phyloP scores from a whole-genome alignment of 192 early-diverging fungal genomes.

The Mortierella alpina region DNA sequence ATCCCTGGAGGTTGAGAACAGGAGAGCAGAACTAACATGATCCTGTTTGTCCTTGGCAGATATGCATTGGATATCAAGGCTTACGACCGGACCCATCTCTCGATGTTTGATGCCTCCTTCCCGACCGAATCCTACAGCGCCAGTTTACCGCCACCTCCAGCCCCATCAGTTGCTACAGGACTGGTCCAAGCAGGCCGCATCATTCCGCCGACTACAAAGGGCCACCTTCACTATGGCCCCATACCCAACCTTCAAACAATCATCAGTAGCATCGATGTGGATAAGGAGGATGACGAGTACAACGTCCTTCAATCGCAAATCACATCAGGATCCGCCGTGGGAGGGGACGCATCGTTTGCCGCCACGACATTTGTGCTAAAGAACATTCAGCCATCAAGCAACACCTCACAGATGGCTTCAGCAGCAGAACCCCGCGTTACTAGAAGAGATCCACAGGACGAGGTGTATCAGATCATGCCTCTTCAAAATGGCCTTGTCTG shows the following conservation, averaged over 20 bases:
- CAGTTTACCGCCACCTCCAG: slow-evolving; percentile 37
- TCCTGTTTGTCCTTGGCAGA: neutral
- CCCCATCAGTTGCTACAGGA: slow-evolving; percentile 14
- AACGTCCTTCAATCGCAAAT: slow-evolving; percentile 7
- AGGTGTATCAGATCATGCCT: slow-evolving; percentile 32
- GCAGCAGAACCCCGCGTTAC: neutral
- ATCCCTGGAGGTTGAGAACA: no score
- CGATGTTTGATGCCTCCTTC: slow-evolving; percentile 42
- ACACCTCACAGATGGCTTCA: neutral
- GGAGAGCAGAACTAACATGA: neutral
- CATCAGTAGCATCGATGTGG: slow-evolving; percentile 38
- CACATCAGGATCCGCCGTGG: neutral
- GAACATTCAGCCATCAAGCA: neutral
- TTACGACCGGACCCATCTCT: slow-evolving; percentile 38
- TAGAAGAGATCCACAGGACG: slow-evolving; percentile 1
- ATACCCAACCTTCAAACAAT: slow-evolving; percentile 28
- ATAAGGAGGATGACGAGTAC: slow-evolving; percentile 42
- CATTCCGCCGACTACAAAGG: slow-evolving; percentile 32
- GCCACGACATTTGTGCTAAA: neutral
- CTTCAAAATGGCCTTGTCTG: slow-evolving; percentile 41
- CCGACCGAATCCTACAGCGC: slow-evolving; percentile 35
- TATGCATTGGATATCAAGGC: slow-evolving; percentile 44
- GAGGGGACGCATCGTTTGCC: neutral
- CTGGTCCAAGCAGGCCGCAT: slow-evolving; percentile 29
- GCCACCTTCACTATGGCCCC: slow-evolving; percentile 28